Conservation (phyloP, 2,329 filamentous ascomycete species). For the Acarospora socialis region DNA sequence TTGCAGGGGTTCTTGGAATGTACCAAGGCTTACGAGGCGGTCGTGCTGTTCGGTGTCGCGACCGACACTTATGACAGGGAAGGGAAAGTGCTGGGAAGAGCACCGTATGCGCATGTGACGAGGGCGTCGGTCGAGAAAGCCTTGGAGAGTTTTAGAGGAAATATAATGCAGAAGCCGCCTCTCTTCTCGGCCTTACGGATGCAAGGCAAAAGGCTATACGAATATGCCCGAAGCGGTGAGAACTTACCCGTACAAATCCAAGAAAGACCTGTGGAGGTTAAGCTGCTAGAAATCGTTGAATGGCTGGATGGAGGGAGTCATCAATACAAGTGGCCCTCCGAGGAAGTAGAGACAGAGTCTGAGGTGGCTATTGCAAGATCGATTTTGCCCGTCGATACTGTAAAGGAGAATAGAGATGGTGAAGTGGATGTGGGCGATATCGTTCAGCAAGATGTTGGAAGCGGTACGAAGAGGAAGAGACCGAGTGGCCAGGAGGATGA, state of each 20-base stretch:
- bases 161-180: constrained; percentile 78
- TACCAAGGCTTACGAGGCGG: constrained; percentile 84
- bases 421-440: too few relatives aligned
- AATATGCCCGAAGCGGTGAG: constrained; percentile 84
- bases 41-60: constrained; percentile 77
- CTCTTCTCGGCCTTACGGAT: constrained; percentile 89
- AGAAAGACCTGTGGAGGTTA: constrained; percentile 62
- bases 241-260: constrained; percentile 75
- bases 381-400: constrained; percentile 12
- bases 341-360: constrained; percentile 63
- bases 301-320: constrained; percentile 74
- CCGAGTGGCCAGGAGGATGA: constrained; percentile 6
- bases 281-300: constrained; percentile 65
- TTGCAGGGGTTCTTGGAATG: constrained; percentile 68
- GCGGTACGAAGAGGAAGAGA: constrained; percentile 47
- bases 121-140: constrained; percentile 63
- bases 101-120: constrained; percentile 68
- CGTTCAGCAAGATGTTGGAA: too few relatives aligned
- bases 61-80: constrained; percentile 85
- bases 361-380: constrained; percentile 34
- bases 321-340: constrained; percentile 60
- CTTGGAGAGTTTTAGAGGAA: constrained; percentile 60
- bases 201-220: constrained; percentile 86
- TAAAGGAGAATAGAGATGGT: constrained; percentile 1
- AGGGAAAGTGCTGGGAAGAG: constrained; percentile 66